phyloP scores from a whole-genome alignment of 2,329 filamentous ascomycete genomes.

The Phoma herbarum region DNA sequence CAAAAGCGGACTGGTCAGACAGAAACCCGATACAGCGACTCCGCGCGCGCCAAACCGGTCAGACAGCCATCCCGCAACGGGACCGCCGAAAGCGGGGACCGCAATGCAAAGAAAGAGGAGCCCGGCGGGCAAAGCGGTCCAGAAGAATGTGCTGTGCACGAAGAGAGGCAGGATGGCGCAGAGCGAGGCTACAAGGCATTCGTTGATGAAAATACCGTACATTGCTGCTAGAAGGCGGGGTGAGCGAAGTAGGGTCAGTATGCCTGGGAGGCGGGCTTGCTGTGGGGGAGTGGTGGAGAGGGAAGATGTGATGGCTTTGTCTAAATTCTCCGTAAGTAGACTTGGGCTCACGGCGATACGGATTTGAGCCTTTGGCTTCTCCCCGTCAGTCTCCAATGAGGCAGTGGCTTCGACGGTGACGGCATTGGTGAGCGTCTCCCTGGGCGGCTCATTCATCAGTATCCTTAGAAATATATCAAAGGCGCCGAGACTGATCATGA shows the following conservation, averaged over 20 bases:
- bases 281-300: neutral
- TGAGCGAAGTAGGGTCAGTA: slow-evolving; percentile 57
- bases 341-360: neutral
- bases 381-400: neutral
- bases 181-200: slow-evolving; percentile 59
- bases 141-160: slow-evolving; percentile 59
- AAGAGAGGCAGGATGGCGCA: slow-evolving; percentile 63
- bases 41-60: slow-evolving; percentile 68
- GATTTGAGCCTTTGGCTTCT: neutral
- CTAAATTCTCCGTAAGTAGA: neutral
- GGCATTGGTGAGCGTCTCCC: neutral
- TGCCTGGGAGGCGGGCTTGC: slow-evolving; percentile 24
- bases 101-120: slow-evolving; percentile 64
- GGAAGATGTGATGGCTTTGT: neutral
- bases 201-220: slow-evolving; percentile 60
- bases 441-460: slow-evolving; percentile 27
- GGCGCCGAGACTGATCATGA: slow-evolving; percentile 1
- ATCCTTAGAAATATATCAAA: slow-evolving; percentile 23
- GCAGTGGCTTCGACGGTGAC: neutral
- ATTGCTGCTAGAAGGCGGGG: slow-evolving; percentile 65
- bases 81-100: slow-evolving; percentile 65
- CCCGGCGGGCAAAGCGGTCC: slow-evolving; percentile 60
- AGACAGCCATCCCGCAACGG: slow-evolving; percentile 59
- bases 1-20: neutral
- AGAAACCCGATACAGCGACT: slow-evolving; percentile 57